These are phyloP conservation scores for Lepidium didymum DNA, from an alignment of 345 rosid genomes.

Conservation along the genomic window DNA sequence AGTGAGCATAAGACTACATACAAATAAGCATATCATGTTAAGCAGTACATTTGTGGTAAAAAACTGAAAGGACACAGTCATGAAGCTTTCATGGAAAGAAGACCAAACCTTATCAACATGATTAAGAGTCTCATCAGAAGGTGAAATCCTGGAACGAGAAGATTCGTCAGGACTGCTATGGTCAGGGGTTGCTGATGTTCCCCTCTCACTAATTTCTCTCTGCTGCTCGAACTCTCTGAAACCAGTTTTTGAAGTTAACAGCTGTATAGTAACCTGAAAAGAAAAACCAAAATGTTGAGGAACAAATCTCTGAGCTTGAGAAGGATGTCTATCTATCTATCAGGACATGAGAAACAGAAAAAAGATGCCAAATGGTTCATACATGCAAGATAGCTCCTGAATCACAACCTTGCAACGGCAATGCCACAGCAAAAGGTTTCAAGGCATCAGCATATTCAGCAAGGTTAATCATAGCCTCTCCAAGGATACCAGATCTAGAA, in stretches of 20 bases:
- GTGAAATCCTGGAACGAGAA: conserved; percentile 41
- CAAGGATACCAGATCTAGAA: conserved; percentile 83
- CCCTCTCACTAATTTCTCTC: conserved; percentile 84
- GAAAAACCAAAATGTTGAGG: neutral
- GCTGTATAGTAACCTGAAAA: conserved; percentile 81
- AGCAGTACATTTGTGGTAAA: neutral
- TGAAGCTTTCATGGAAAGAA: conserved; percentile 11
- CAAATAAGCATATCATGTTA: neutral
- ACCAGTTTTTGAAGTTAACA: conserved; percentile 95
- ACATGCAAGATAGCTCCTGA: conserved; percentile 89
- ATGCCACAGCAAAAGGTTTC: conserved; percentile 54
- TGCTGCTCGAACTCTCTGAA: conserved; percentile 99
- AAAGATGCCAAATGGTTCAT: conserved; percentile 34
- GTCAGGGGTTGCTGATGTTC: conserved; percentile 52
- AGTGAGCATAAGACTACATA: neutral
- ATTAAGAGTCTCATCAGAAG: conserved; percentile 49
- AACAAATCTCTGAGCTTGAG: conserved; percentile 9
- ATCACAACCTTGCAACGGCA: conserved; percentile 86
- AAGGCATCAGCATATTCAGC: conserved; percentile 88
- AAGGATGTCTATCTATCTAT: neutral
- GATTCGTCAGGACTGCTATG: conserved; percentile 54
- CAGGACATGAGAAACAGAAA: neutral
- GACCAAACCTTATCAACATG: conserved; percentile 51
- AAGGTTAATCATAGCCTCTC: conserved; percentile 88
- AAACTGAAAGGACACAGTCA: conserved; percentile 1